These are phyloP conservation scores for Ustilago bromivora DNA, from an alignment of 1,284 basidiomycete genomes.

Conservation along the genomic window DNA sequence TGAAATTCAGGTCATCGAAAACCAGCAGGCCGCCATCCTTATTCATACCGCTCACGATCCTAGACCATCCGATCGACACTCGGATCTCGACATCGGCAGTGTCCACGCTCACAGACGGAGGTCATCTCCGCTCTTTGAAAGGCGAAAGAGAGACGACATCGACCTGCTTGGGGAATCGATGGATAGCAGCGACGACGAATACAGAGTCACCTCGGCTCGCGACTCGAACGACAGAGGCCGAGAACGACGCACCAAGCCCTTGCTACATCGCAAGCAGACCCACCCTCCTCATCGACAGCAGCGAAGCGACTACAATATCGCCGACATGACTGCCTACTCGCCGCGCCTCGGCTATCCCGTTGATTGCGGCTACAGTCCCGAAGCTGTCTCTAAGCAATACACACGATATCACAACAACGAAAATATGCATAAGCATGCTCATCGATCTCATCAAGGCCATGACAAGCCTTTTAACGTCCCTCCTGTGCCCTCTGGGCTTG, in stretches of 20 bases:
- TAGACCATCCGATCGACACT: conserved; percentile 24
- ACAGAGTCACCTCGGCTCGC: background rate
- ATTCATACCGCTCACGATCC: conserved; percentile 16
- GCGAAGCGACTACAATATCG: conserved; percentile 10
- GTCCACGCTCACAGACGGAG: conserved; percentile 22
- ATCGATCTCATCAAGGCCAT: background rate
- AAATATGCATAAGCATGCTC: background rate
- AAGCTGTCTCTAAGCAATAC: background rate
- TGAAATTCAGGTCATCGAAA: conserved; percentile 43
- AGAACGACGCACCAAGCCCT: conserved; percentile 26
- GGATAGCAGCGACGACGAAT: conserved; percentile 27
- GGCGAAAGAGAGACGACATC: conserved; percentile 29
- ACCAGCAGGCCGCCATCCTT: conserved; percentile 34
- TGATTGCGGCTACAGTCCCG: conserved; percentile 7
- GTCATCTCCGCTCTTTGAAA: conserved; percentile 25
- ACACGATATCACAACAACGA: conserved; percentile 1
- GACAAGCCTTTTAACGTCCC: background rate
- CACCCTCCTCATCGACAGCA: conserved; percentile 7
- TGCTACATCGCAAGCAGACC: conserved; percentile 15
- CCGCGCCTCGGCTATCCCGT: conserved; percentile 11
- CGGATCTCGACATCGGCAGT: conserved; percentile 39
- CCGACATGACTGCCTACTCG: background rate
- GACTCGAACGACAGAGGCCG: conserved; percentile 20
- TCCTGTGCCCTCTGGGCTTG: conserved; percentile 13
- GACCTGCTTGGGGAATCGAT: conserved; percentile 30